These are phyloP conservation scores for Eragrostis curvula DNA, from an alignment of 176 grass and related monocot genomes.

Conservation along the genomic window DNA sequence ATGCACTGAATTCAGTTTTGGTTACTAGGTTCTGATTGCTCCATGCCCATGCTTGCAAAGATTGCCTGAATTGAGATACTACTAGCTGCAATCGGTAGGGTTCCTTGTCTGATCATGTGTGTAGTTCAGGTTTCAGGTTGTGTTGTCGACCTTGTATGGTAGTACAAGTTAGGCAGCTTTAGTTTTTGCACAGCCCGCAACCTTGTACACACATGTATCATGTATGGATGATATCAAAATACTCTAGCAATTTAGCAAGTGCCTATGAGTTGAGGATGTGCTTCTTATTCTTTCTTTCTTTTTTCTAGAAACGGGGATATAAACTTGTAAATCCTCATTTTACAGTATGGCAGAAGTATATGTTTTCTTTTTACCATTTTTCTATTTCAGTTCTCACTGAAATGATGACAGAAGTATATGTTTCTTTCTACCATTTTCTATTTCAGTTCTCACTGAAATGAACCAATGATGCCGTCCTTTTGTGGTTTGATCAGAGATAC, in stretches of 20 bases:
- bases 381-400: too few species aligned
- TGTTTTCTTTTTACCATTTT: too few species aligned
- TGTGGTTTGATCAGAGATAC: too few species aligned
- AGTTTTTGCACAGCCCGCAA: constrained; percentile 8
- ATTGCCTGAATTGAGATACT: neutral
- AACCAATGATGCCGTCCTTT: too few species aligned
- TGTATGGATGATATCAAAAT: constrained; percentile 3
- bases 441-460: too few species aligned
- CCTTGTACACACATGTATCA: neutral
- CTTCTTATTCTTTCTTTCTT: too few species aligned
- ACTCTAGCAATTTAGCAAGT: neutral
- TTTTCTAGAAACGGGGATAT: too few species aligned
- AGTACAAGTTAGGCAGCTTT: neutral
- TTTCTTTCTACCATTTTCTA: too few species aligned
- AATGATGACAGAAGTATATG: too few species aligned
- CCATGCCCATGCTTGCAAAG: neutral
- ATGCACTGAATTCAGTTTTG: constrained; percentile 33
- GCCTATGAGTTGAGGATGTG: neutral
- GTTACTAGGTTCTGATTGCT: neutral
- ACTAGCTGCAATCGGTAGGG: neutral
- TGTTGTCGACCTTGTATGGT: constrained; percentile 30
- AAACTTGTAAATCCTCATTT: neutral
- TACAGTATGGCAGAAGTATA: too few species aligned
- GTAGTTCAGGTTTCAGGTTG: constrained; percentile 20
- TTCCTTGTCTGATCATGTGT: constrained; percentile 33